phyloP scores from a whole-genome alignment of 2,329 filamentous ascomycete genomes.

The Achaetomium macrosporum region DNA sequence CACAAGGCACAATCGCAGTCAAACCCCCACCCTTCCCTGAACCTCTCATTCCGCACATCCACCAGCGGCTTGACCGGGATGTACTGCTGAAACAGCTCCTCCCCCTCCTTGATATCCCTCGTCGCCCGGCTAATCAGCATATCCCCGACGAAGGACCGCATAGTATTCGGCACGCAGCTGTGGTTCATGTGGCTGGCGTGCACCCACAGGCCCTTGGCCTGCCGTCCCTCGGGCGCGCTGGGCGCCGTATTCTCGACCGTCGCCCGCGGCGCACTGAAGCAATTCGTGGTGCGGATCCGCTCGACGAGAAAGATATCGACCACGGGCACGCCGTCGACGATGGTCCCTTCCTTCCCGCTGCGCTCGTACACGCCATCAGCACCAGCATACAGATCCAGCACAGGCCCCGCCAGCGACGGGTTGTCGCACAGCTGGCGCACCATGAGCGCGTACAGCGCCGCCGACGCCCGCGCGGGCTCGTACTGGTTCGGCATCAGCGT shows the following conservation, averaged over 20 bases:
- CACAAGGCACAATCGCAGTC: slow-evolving; percentile 37
- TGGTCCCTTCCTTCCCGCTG: slow-evolving; percentile 28
- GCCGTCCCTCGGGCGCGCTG: slow-evolving; percentile 9
- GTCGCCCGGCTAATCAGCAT: slow-evolving; percentile 32
- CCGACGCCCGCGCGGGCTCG: slow-evolving; percentile 35
- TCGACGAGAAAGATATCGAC: slow-evolving; percentile 37
- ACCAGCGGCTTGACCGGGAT: slow-evolving; percentile 30
- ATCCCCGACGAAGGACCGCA: slow-evolving; percentile 30
- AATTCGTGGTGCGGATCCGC: slow-evolving; percentile 37
- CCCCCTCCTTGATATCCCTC: slow-evolving; percentile 31
- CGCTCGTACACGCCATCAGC: slow-evolving; percentile 28
- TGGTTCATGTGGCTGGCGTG: slow-evolving; percentile 29
- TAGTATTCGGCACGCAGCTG: slow-evolving; percentile 29
- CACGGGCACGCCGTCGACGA: slow-evolving; percentile 32
- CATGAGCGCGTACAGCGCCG: slow-evolving; percentile 38
- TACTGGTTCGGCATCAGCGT: slow-evolving; percentile 38
- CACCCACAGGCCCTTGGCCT: slow-evolving; percentile 29
- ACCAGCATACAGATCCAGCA: slow-evolving; percentile 33
- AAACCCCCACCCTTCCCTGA: slow-evolving; percentile 35
- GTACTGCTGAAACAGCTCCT: slow-evolving; percentile 37
- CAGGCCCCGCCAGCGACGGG: slow-evolving; percentile 30
- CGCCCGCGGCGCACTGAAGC: slow-evolving; percentile 32
- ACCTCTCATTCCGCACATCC: slow-evolving; percentile 26
- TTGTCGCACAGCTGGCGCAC: slow-evolving; percentile 37
- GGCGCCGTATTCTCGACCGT: slow-evolving; percentile 29